phyloP scores from a whole-genome alignment of 345 rosid species.

The Gossypium longicalyx region DNA sequence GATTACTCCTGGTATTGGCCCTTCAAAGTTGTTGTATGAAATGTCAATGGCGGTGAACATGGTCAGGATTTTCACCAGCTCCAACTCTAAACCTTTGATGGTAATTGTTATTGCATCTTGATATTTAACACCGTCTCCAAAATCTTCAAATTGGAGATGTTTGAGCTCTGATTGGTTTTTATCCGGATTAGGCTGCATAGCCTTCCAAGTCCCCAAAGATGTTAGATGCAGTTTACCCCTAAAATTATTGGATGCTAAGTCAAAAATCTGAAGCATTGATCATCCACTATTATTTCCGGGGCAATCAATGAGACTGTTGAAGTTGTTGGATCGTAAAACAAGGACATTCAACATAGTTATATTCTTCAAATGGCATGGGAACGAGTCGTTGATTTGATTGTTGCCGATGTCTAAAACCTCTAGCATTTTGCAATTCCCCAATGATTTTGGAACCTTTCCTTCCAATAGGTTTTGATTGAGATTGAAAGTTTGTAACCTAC shows the following conservation, averaged over 20 bases:
- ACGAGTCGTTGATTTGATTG: slow-evolving; percentile 25
- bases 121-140: neutral
- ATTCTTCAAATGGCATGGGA: slow-evolving; percentile 36
- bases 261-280: neutral
- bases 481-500: slow-evolving; percentile 32
- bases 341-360: slow-evolving; percentile 34
- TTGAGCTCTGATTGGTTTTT: neutral
- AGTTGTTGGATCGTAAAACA: slow-evolving; percentile 28
- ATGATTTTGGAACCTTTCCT: slow-evolving; percentile 20
- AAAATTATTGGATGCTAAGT: neutral
- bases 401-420: slow-evolving; percentile 40
- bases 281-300: no score
- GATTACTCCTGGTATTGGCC: slow-evolving; percentile 5
- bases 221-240: neutral
- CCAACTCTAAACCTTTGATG: neutral
- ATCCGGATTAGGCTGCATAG: neutral
- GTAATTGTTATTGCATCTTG: slow-evolving; percentile 4
- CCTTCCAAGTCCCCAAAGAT: neutral
- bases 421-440: slow-evolving; percentile 26
- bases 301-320: slow-evolving; percentile 20
- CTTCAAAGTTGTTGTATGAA: neutral
- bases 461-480: slow-evolving; percentile 23
- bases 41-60: slow-evolving; percentile 7
- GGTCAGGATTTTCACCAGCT: neutral
- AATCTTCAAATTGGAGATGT: neutral